Evolutionary conservation across 306 rosid species (phyloP), one percentile per base, ranked within the genome.

Genomic region (Coriaria nepalensis): DNA sequence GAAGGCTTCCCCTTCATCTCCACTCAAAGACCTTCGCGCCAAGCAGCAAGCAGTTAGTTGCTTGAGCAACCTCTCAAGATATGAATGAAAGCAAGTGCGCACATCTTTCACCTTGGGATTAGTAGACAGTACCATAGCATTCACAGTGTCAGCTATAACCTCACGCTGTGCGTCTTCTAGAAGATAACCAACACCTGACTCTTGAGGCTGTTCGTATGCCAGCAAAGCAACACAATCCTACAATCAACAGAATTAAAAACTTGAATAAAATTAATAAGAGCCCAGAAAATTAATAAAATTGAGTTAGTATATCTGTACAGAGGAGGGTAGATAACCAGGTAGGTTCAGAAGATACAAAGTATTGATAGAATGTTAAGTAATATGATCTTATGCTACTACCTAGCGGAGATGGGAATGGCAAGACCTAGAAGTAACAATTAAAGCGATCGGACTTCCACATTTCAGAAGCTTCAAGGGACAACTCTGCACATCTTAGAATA

Each of bases 211-310:
- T 57, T 75, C 87, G 37, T 92, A 92, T 20, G 98, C 98, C 74
- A 92, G 78, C 79, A 92, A 63, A 51, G 98, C 83, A 69, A 82
- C 96, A 59, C 86, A 82, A 55, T 92, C 93, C 98, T 92, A 55
- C 43, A 62, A 34, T 61, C 64, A 65, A 45, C 57, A 40, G 56
- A 60, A 4, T 37, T 8, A 7, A 11, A 20, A 20, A 20, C 29
- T 20, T 20, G 29, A 20, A 20, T 20, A 3, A 20, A 20, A 20
- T 20, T 20, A 20, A 20, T 20, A 20, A 3, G 3, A 20, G 29
- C 29, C 29, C 29, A 20, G 29, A 20, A n/a, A n/a, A n/a, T n/a
- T n/a, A n/a, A n/a, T n/a, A 20, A 20, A 20, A 3, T 20, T 20
- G 29, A 20, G 29, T 20, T 20, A 20, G 29, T 20, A 20, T 3